Evolutionary conservation across 2,329 filamentous ascomycete genomes (phyloP), one percentile per base, ranked within the genome.

Genomic region (Arthrobotrys sphaeroides): DNA sequence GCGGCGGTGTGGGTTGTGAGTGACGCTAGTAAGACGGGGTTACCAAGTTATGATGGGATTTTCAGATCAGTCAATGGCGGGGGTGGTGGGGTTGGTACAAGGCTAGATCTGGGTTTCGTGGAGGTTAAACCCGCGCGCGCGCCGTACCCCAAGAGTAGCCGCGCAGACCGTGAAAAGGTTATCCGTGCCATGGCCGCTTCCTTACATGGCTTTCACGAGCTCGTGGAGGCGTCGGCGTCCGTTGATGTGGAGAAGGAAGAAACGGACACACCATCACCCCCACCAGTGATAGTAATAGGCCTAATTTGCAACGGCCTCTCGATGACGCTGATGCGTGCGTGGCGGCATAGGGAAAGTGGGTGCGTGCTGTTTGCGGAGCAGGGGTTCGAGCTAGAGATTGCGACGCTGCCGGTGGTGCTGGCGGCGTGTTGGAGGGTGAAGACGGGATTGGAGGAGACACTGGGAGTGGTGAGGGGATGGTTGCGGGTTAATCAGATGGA

Each of bases 271-370:
- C 6, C 43, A 26, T 47, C 43, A 47, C 43, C 43, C 7, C 20
- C 43, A 47, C 43, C 43, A 10, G 43, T 47, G 43, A 47, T 47
- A 47, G 43, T 47, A 47, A 47, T 47, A 47, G 43, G 43, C 43
- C 43, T 47, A 24, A 24, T 47, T 47, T 47, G 43, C 43, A 47
- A 47, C 20, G 43, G 43, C 18, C 43, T 47, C 43, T 47, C 43
- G 20, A 47, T 47, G 43, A 47, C 43, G 43, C 20, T 47, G 20
- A 47, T 47, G 43, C 43, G 43, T 47, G 43, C 43, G 43, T 47
- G 43, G 43, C 43, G 43, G 43, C 43, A 47, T 26, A 47, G 43
- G 43, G 43, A 47, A 20, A 47, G 43, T 47, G 43, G 43, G 43
- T 47, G 43, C 20, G 43, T 47, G 43, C 43, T 47, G 43, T 47